These are phyloP conservation scores for Cladosporium oxysporum DNA, from an alignment of 2,329 filamentous ascomycete genomes.

Conservation along the genomic window DNA sequence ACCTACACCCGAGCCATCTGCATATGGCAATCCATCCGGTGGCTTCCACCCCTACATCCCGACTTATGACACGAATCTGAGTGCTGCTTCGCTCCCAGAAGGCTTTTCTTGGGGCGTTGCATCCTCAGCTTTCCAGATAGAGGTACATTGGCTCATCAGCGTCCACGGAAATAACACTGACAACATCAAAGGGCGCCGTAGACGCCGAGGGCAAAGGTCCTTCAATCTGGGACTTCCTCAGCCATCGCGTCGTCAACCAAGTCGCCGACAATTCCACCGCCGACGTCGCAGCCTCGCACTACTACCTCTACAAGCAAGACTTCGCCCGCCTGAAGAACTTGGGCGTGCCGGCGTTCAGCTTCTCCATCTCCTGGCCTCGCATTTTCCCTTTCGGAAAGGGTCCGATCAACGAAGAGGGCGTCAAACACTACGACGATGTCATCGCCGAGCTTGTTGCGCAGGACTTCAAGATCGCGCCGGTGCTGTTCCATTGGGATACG, in stretches of 20 bases:
- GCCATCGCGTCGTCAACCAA: conserved; percentile 35
- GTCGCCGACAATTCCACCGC: conserved; percentile 40
- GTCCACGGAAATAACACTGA: not conserved
- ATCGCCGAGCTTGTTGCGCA: conserved; percentile 46
- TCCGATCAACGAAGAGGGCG: conserved; percentile 49
- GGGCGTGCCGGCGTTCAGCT: conserved; percentile 41
- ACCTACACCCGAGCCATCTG: conserved; percentile 37
- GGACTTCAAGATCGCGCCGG: conserved; percentile 48
- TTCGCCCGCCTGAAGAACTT: conserved; percentile 42
- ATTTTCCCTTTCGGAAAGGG: conserved; percentile 52
- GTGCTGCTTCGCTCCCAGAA: conserved; percentile 39
- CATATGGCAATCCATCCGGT: conserved; percentile 33
- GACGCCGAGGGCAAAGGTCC: conserved; percentile 31
- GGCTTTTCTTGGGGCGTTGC: conserved; percentile 26
- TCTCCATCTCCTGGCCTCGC: conserved; percentile 52
- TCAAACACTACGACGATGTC: conserved; percentile 53
- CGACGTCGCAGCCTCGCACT: conserved; percentile 54
- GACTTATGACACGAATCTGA: conserved; percentile 37
- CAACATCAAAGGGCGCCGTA: conserved; percentile 6
- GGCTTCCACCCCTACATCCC: conserved; percentile 47
- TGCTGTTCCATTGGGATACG: conserved; percentile 50
- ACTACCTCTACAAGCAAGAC: conserved; percentile 35
- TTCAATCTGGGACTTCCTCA: conserved; percentile 38
- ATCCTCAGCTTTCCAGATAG: conserved; percentile 31
- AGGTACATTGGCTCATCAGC: conserved; percentile 15